Base-by-base conservation (phyloP, 1,284 basidiomycete species). In the Fomitopsis schrenkii region DNA sequence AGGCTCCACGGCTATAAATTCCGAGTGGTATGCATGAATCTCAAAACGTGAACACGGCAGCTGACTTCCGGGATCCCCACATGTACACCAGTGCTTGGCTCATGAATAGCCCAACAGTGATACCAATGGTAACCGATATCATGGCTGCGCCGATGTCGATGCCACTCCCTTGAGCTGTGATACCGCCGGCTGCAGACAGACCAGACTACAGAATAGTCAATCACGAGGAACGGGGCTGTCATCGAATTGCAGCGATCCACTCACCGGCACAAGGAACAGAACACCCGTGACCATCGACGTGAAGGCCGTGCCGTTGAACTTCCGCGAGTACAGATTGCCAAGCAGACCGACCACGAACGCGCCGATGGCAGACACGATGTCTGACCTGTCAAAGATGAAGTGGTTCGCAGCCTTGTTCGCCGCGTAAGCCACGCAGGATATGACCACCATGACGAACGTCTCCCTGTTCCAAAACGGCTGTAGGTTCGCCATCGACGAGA, bases 271-370 rank as follows among this genome's bases (percentile, higher is more conserved):
- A 63, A 94, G 77, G 76, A 94, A 93, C 65, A 93, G 75, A 15
- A 95, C 91, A 57, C 93, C 93, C 4, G 91, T 90, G 35, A 93
- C 91, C 91, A 94, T 95, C 5, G 88, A 88, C 5, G 92, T 93
- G 75, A 95, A 95, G 28, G 93, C 93, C 4, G 93, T 94, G 10
- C 93, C 93, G n/a, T 89, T 85, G 83, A 93, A 91, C 69, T 86
- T 85, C 59, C 93, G 80, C 60, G 93, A 94, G 73, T 95, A 95
- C 1, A 90, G 74, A 69, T 95, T 95, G 1, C 93, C 93, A 28
- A 95, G 78, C 36, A 94, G 67, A 38, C 91, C 90, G 46, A 94
- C 88, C 8, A 89, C 91, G 67, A 94, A 94, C 28, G 92, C 91
- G 2, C 93, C 93, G 65, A 94, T 90, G n/a, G 91, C 88, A 45